Evolutionary conservation across 495 filamentous ascomycete genomes (phyloP).

Genomic region (Aspergillus nidulans): DNA sequence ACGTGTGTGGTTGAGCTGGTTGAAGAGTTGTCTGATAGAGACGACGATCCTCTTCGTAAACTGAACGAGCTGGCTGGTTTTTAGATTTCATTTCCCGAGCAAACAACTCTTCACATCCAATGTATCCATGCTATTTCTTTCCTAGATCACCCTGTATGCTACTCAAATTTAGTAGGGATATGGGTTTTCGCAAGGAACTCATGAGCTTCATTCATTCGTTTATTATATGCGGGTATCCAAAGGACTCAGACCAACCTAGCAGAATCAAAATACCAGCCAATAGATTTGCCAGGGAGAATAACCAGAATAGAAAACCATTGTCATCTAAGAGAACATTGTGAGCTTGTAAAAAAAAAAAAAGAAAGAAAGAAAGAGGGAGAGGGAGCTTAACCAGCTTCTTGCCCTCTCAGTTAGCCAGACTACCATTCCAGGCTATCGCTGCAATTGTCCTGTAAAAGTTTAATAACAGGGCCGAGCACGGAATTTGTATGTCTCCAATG

Average conservation of each 20-base stretch:
- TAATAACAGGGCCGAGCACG: constrained; percentile 52
- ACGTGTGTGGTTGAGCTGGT: constrained; percentile 18
- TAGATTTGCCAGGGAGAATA: too few relatives aligned
- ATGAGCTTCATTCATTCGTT: neutral
- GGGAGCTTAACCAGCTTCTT: too few relatives aligned
- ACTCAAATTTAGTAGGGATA: neutral
- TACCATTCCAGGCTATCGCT: constrained; percentile 44
- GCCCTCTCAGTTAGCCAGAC: too few relatives aligned
- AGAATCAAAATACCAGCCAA: neutral
- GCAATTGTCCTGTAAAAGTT: constrained; percentile 47
- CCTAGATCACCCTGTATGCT: neutral
- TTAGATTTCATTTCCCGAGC: neutral
- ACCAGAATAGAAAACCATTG: too few relatives aligned
- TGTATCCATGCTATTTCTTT: neutral
- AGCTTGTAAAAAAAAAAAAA: too few relatives aligned
- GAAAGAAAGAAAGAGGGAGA: too few relatives aligned
- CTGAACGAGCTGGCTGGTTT: constrained; percentile 20
- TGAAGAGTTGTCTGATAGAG: constrained; percentile 20
- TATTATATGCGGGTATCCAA: neutral
- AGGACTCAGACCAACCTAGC: neutral
- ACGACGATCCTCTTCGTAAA: constrained; percentile 25
- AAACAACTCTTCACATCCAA: neutral
- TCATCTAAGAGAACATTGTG: too few relatives aligned
- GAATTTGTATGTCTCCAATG: constrained; percentile 54
- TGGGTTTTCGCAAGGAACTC: neutral